Base-by-base conservation (phyloP, 352 stramenopile genomes). In the Pythium dissimile region DNA sequence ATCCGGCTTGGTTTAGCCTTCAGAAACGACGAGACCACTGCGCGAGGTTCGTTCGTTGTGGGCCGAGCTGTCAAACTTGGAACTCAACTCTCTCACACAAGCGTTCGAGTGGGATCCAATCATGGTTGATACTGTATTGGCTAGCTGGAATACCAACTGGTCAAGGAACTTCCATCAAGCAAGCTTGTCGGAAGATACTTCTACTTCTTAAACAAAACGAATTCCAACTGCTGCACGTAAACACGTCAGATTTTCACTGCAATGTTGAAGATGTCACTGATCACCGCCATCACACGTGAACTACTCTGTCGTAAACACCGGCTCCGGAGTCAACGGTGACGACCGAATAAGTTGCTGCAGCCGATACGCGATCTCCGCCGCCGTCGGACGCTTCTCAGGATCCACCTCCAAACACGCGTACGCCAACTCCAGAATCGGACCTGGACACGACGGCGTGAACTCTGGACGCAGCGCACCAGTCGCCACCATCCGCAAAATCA, bases 11-110 rank as follows among this genome's bases (percentile, higher is more conserved):
- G 80, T 34, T 75, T 80, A 20, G 74, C 77, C 5, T 77, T 88
- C 30, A 52, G 82, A 34, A 73, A 74, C 51, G 75, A 77, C 57
- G 77, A 91, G 27, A 84, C 77, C 48, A 83, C 77, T 30, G 80
- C 91, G 47, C 77, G 77, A 39, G 83, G 87, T 56, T 93, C 83
- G 30, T 93, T 90, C 54, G 79, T 93, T 12, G 77, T 81, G 2
- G 83, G 83, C 18, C 83, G 83, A 23, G 71, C 83, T 20, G 83
- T 93, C 1, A 71, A 75, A 12, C 39, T 48, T 37, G 31, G 31
- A 26, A 45, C n/a, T n/a, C n/a, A n/a, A 2, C 49, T n/a, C 3
- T 46, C 49, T 20, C 15, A 27, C 15, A 18, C 53, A 31, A 39
- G 20, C 21, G 8, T 23, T 13, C 30, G n/a, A n/a, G n/a, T n/a